Conservation (phyloP, 371 early-diverging fungal genomes). For the Rhizomucor pusillus region DNA sequence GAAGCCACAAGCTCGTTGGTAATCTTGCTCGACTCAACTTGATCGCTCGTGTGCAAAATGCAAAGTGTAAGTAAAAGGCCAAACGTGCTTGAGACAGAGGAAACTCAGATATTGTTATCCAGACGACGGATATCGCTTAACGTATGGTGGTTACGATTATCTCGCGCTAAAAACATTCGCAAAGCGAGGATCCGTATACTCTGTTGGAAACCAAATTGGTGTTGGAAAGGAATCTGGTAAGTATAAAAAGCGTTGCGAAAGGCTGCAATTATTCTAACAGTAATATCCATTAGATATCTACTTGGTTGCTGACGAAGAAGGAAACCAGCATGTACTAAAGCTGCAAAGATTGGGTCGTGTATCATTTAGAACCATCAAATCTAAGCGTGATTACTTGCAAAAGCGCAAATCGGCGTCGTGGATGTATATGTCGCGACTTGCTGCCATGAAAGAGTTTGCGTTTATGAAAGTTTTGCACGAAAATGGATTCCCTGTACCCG, state of each 20-base stretch:
- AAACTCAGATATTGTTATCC: too few relatives aligned
- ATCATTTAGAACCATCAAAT: constrained; percentile 98
- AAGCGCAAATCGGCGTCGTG: constrained; percentile 92
- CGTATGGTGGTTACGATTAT: constrained; percentile 99
- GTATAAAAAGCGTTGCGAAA: not conserved
- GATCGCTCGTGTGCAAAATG: constrained; percentile 83
- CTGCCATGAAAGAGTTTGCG: constrained; percentile 96
- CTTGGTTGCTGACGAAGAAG: constrained; percentile 92
- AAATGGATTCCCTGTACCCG: constrained; percentile 95
- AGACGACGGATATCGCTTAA: constrained; percentile 97
- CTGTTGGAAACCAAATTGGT: constrained; percentile 99
- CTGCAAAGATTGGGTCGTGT: constrained; percentile 96
- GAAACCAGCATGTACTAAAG: constrained; percentile 85
- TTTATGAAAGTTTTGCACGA: constrained; percentile 94
- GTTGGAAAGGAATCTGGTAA: constrained; percentile 98
- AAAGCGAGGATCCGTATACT: constrained; percentile 84
- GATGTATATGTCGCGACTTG: constrained; percentile 97
- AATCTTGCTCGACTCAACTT: constrained; percentile 87
- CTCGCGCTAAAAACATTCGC: constrained; percentile 94
- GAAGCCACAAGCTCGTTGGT: constrained; percentile 78
- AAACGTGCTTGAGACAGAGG: too few relatives aligned
- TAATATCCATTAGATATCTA: constrained; percentile 70
- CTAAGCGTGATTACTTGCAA: constrained; percentile 95
- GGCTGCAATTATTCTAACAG: too few relatives aligned
- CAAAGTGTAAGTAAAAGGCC: constrained; percentile 63